Base-by-base conservation (phyloP, 208 protist species). In the Strigomonas culicis region DNA sequence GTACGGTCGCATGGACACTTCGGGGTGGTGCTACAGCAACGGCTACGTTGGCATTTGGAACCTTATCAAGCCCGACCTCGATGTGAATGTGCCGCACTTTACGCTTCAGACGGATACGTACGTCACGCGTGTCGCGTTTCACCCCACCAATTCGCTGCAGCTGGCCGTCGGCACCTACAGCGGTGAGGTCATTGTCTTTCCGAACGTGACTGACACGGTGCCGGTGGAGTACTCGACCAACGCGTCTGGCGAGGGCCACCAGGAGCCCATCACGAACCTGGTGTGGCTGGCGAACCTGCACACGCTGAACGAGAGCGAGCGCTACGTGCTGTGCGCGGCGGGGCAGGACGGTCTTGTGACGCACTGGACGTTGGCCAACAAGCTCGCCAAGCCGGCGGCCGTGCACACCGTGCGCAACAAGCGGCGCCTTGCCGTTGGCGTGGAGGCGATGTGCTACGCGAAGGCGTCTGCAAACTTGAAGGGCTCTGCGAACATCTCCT, bases 131-230 rank as follows among this genome's bases (percentile, higher is more conserved):
- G 59, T 97, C 7, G 80, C 86, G 13, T 97, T 97, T 56, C 93
- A 97, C 72, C 93, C 93, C 1, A 75, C 77, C 4, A 63, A 81
- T 30, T 63, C 90, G 17, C 66, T 74, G 25, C 81, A 90, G 59
- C 77, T 97, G 27, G 89, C 88, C 1, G 87, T 90, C 19, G 93
- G 93, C 17, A 92, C 88, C 6, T 97, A 97, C 81, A 88, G 78
- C 52, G 93, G 93, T 0, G 91, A 92, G 52, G 77, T 97, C 17
- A 52, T 90, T 4, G 63, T 97, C 19, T 88, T 83, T 44, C 70
- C 74, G 0, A 74, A 84, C 44, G 67, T 93, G 24, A 88, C 73
- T 2, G 85, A 92, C 44, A 63, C 43, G 6, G 47, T 74, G 4
- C 77, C 86, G 11, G 46, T 46, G 17, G 66, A 79, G 50, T 74